Percentiles rank a stretch among this genome's conserved stretches.
phyloP scores from a whole-genome alignment of 768 basidiomycete genomes.

The Sporobolomyces pararoseus region DNA sequence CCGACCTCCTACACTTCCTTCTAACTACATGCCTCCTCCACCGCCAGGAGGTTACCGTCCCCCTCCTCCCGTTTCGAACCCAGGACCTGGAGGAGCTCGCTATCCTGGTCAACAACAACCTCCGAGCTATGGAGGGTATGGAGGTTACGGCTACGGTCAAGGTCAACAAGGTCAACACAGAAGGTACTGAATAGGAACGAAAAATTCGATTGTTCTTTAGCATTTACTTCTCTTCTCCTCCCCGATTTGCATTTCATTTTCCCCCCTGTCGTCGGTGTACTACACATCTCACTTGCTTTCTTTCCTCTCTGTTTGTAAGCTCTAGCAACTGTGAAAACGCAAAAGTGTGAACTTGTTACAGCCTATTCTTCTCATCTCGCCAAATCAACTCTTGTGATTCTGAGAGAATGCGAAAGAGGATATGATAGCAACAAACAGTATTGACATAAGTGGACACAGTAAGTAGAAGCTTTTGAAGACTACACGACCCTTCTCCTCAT shows the following conservation, averaged over 20 bases:
- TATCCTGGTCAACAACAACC: constrained; percentile 20
- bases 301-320: no score
- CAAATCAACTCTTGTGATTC: no score
- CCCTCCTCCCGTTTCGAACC: constrained; percentile 4
- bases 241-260: background rate
- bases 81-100: constrained; percentile 17
- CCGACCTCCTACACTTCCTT: constrained; percentile 3
- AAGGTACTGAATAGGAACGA: background rate
- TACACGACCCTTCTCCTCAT: constrained; percentile 22
- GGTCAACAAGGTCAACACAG: background rate
- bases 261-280: background rate
- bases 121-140: constrained; percentile 26
- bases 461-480: background rate
- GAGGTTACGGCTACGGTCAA: constrained; percentile 15
- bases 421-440: background rate
- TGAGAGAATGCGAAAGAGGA: no score
- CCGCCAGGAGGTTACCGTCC: constrained; percentile 10
- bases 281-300: no score
- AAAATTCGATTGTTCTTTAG: background rate
- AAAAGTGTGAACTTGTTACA: no score
- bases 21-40: constrained; percentile 15
- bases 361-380: no score
- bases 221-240: background rate
- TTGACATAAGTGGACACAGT: no score
- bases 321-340: no score